A percentile compares a stretch with the other conserved stretches of the same genome.
Conservation (phyloP, 2,329 filamentous ascomycete species). For the Arthroderma sp. region DNA sequence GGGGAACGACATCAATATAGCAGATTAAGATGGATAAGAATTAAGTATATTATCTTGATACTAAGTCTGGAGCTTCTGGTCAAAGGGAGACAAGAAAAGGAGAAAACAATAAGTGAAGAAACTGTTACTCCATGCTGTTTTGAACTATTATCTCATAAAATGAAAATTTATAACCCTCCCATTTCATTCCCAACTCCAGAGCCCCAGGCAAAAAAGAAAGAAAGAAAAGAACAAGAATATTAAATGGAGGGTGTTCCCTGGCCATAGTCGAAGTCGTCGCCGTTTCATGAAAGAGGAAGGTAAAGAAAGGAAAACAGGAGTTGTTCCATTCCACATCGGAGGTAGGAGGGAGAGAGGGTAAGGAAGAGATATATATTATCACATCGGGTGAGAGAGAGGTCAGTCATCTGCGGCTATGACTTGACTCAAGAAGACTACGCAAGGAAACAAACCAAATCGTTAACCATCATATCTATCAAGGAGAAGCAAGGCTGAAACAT, state of each 20-base stretch:
- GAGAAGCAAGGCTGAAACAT: background rate
- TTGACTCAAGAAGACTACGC: conserved; percentile 1
- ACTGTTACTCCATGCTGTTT: background rate
- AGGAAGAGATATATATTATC: background rate
- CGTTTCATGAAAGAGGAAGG: background rate
- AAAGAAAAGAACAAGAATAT: background rate
- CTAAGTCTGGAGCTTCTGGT: background rate
- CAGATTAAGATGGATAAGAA: background rate
- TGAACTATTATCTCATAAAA: background rate
- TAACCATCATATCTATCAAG: conserved; percentile 1
- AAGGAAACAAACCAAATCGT: conserved; percentile 2
- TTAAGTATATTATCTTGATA: background rate
- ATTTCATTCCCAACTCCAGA: background rate
- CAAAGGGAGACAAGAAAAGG: conserved; percentile 17
- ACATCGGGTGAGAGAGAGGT: background rate
- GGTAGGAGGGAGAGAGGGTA: background rate
- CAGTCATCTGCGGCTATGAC: background rate
- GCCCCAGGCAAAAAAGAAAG: background rate
- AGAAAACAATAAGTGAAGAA: too few relatives aligned
- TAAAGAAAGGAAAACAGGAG: background rate
- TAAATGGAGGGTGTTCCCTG: background rate
- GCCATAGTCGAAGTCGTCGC: background rate
- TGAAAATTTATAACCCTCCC: background rate
- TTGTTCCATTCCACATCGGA: background rate
- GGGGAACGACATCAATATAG: background rate